Conservation (phyloP, 495 filamentous ascomycete genomes). For the Aspergillus baeticus region DNA sequence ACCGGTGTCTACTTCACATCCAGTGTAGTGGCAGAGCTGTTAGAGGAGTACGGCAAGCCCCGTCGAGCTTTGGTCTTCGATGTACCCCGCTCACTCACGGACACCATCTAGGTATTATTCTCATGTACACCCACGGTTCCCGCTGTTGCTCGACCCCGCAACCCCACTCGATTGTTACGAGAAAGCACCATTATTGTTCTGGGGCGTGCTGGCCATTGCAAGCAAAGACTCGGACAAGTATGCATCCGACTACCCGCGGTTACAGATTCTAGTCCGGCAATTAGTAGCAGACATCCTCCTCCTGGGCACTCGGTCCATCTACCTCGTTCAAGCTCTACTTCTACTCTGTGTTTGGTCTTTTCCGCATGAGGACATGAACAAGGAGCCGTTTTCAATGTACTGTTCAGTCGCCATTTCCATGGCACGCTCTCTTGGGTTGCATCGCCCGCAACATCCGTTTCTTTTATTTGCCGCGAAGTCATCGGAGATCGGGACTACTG, state of each 20-base stretch:
- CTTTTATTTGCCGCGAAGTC: neutral
- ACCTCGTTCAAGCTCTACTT: neutral
- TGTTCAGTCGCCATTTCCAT: neutral
- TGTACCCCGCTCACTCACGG: too few species aligned
- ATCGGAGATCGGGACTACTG: neutral
- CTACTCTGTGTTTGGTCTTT: slow-evolving; percentile 1
- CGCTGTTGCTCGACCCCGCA: neutral
- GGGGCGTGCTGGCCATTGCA: neutral
- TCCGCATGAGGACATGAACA: slow-evolving; percentile 6
- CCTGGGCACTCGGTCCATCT: neutral
- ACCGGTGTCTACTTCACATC: neutral
- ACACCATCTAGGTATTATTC: too few species aligned
- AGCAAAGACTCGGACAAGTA: slow-evolving; percentile 1
- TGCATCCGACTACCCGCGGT: neutral
- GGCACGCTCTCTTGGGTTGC: neutral
- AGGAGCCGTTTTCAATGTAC: slow-evolving; percentile 1
- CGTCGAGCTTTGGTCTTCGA: too few species aligned
- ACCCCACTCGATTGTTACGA: neutral
- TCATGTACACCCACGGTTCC: neutral
- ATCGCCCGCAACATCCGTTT: slow-evolving; percentile 3
- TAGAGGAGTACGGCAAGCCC: too few species aligned
- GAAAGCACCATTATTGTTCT: slow-evolving; percentile 1
- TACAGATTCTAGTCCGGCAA: neutral
- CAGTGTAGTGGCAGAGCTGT: neutral
- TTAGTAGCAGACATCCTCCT: neutral